A percentile compares a stretch with the other conserved stretches of the same genome.
phyloP scores from a whole-genome alignment of 1,284 basidiomycete genomes.

The Inonotus obliquus region DNA sequence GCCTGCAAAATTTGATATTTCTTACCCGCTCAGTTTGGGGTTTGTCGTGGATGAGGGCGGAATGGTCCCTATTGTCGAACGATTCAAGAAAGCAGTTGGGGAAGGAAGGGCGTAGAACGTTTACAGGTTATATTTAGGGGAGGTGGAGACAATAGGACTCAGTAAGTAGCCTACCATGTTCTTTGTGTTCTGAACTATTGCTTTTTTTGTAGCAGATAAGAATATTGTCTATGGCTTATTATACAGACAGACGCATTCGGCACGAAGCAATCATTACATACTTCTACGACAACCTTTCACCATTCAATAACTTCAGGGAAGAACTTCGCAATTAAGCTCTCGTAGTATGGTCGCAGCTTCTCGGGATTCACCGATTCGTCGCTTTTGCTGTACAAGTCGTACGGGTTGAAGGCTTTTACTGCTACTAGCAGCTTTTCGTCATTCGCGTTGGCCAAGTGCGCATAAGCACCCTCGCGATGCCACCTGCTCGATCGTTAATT shows the following conservation, averaged over 20 bases:
- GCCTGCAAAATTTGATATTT: slow-evolving; percentile 43
- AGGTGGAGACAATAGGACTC: no score
- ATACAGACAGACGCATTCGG: neutral
- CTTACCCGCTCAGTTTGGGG: slow-evolving; percentile 40
- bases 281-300: slow-evolving; percentile 46
- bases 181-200: neutral
- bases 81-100: slow-evolving; percentile 34
- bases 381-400: slow-evolving; percentile 88
- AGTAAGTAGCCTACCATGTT: no score
- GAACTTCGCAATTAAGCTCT: slow-evolving; percentile 77
- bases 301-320: slow-evolving; percentile 78
- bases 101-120: slow-evolving; percentile 21
- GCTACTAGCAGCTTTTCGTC: slow-evolving; percentile 60
- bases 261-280: no score
- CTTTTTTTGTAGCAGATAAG: neutral
- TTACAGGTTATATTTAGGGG: neutral
- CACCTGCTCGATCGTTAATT: slow-evolving; percentile 63
- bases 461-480: slow-evolving; percentile 83
- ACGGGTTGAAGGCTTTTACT: slow-evolving; percentile 80
- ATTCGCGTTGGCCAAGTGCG: slow-evolving; percentile 68
- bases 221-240: neutral
- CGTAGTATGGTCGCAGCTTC: slow-evolving; percentile 77
- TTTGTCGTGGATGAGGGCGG: slow-evolving; percentile 42
- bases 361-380: slow-evolving; percentile 67
- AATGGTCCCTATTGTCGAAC: slow-evolving; percentile 39